Evolutionary conservation across 2,329 filamentous ascomycete species (phyloP).

Genomic region (Neofusicoccum sp.): DNA sequence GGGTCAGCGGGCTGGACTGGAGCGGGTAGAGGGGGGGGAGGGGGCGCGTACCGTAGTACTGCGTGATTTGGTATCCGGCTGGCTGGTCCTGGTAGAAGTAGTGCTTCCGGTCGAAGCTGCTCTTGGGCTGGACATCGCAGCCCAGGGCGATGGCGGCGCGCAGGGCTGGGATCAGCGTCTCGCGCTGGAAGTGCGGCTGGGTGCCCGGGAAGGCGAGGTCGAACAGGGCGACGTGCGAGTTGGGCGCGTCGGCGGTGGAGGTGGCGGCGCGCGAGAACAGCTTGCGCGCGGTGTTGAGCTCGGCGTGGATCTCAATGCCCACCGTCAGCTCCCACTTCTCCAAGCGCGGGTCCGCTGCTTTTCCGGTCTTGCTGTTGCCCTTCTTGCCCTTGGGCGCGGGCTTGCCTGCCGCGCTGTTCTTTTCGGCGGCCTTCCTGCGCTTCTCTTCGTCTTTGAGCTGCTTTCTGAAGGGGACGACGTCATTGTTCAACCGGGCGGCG

Average conservation of each 20-base stretch:
- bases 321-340: slow-evolving; percentile 88
- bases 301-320: slow-evolving; percentile 95
- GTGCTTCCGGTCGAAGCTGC: slow-evolving; percentile 92
- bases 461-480: slow-evolving; percentile 36
- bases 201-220: slow-evolving; percentile 87
- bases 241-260: slow-evolving; percentile 63
- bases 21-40: not conserved
- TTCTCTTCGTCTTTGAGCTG: slow-evolving; percentile 38
- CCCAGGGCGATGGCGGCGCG: slow-evolving; percentile 82
- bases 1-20: not conserved
- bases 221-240: slow-evolving; percentile 84
- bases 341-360: slow-evolving; percentile 26
- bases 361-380: slow-evolving; percentile 3
- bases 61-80: slow-evolving; percentile 93
- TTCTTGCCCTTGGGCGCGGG: slow-evolving; percentile 16
- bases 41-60: slow-evolving; percentile 68
- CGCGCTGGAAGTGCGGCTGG: slow-evolving; percentile 80
- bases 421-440: slow-evolving; percentile 27
- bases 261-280: slow-evolving; percentile 71
- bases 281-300: slow-evolving; percentile 84
- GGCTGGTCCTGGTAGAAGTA: slow-evolving; percentile 99
- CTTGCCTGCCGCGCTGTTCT: slow-evolving; percentile 12
- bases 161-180: slow-evolving; percentile 82
- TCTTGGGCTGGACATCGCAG: slow-evolving; percentile 73
- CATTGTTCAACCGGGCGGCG: slow-evolving; percentile 16